Conservation (phyloP, 768 basidiomycete genomes). For the Rhizopogon roseolus region DNA sequence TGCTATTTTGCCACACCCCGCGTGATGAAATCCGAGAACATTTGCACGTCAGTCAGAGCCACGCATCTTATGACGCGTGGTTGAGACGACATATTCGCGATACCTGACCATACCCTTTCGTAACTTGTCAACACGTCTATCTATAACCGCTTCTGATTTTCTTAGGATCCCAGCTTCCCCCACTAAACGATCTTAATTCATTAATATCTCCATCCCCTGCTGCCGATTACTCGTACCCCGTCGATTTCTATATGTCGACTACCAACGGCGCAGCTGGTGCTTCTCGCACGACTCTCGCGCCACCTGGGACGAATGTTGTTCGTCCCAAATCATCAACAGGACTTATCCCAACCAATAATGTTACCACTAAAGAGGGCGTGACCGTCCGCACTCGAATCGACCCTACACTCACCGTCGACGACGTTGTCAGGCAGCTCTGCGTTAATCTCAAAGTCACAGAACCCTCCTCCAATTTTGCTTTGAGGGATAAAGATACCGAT, state of each 20-base stretch:
- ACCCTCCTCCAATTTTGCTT: slow-evolving; percentile 63
- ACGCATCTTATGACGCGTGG: slow-evolving; percentile 18
- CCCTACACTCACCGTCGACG: slow-evolving; percentile 75
- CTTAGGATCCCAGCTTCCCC: not conserved
- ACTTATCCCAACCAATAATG: slow-evolving; percentile 79
- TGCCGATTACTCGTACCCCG: slow-evolving; percentile 23
- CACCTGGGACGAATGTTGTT: slow-evolving; percentile 28
- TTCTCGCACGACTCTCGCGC: slow-evolving; percentile 21
- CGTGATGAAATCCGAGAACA: slow-evolving; percentile 41
- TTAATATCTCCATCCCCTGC: slow-evolving; percentile 1
- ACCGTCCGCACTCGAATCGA: slow-evolving; percentile 84
- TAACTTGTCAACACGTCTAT: not conserved
- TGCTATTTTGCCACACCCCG: not conserved
- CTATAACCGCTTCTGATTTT: not conserved
- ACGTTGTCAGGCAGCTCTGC: slow-evolving; percentile 81
- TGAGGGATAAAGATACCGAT: slow-evolving; percentile 73
- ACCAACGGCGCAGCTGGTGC: slow-evolving; percentile 26
- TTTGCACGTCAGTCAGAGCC: slow-evolving; percentile 66
- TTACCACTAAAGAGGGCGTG: slow-evolving; percentile 69
- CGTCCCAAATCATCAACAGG: slow-evolving; percentile 36
- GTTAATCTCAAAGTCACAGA: slow-evolving; percentile 77
- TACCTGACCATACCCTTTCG: slow-evolving; percentile 32
- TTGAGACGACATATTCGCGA: slow-evolving; percentile 37
- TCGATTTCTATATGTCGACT: slow-evolving; percentile 24
- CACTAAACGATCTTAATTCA: not conserved